A percentile compares a stretch with the other conserved stretches of the same genome.
Evolutionary conservation across 2,329 filamentous ascomycete genomes (phyloP).

Genomic region (Graphilbum fragrans): DNA sequence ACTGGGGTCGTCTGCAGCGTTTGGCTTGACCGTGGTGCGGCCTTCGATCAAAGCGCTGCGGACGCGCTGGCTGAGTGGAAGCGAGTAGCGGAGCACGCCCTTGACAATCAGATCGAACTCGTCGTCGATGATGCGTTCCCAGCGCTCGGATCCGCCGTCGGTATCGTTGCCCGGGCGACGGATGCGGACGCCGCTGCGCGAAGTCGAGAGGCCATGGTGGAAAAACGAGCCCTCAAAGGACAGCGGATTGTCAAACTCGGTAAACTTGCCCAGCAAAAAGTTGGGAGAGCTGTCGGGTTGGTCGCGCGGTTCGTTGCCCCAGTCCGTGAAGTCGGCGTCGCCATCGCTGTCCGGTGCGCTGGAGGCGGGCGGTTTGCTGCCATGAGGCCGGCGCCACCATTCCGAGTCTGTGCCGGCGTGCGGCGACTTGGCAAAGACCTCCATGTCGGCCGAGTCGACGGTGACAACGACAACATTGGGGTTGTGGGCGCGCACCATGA

Average conservation of each 20-base stretch:
- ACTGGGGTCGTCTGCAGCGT: conserved; percentile 43
- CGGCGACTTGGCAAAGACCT: conserved; percentile 89
- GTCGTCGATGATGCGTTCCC: conserved; percentile 83
- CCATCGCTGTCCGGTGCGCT: not conserved
- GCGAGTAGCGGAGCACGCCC: conserved; percentile 74
- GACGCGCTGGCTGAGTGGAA: conserved; percentile 48
- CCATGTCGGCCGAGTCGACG: conserved; percentile 76
- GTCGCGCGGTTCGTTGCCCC: conserved; percentile 33
- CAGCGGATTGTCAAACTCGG: conserved; percentile 75
- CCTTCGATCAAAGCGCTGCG: conserved; percentile 49
- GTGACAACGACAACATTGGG: conserved; percentile 85
- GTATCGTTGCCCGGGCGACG: conserved; percentile 79
- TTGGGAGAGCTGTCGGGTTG: conserved; percentile 60
- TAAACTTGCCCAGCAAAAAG: conserved; percentile 83
- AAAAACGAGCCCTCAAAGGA: conserved; percentile 86
- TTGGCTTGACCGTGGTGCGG: conserved; percentile 47
- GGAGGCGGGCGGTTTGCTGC: not conserved
- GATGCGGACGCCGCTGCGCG: conserved; percentile 74
- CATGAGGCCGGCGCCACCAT: conserved; percentile 38
- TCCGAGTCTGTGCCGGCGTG: conserved; percentile 62
- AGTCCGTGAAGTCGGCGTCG: conserved; percentile 17
- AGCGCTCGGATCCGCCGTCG: conserved; percentile 70
- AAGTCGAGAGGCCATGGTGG: conserved; percentile 57
- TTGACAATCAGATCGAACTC: conserved; percentile 90
- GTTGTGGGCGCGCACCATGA: conserved; percentile 79